Base-by-base conservation (phyloP, 1,284 basidiomycete species). In the Volvariella surrecta region DNA sequence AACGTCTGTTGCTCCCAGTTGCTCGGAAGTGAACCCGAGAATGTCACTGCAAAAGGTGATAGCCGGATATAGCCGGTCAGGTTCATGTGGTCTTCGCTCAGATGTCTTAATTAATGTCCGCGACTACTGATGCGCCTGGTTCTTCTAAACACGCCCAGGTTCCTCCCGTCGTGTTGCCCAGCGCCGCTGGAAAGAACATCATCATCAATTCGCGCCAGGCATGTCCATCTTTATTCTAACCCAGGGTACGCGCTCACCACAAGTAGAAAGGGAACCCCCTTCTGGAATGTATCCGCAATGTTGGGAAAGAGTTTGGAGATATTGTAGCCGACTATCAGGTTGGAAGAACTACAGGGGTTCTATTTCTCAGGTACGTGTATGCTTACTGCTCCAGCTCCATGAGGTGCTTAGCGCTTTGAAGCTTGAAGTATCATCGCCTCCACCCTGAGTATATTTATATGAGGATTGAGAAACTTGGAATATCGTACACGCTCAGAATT, bases 391-490 rank as follows among this genome's bases (percentile, higher is more conserved):
- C 9, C 4, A 30, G 43, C 15, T 21, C 34, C 34, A 37, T 13
- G 40, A 18, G 31, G n/a, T n/a, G n/a, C n/a, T 37, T 32, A 32
- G 15, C 13, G n/a, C 15, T 45, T 19, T 28, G 15, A 47, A 98
- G 94, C 58, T 63, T 99, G 47, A 87, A 85, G 52, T 99, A 99
- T 54, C 94, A 99, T 56, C 86, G 94, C 19, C 73, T 99, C 13
- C 96, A 99, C 61, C 96, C 96, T 3, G 96, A 99, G 62, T 99
- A 99, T 59, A 85, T 99, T 47, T 88, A 93, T 58, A 75, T 76
- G 37, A 82, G 96, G 2, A 93, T 99, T 47, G 82, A 90, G 54
- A 86, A 84, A 53, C 77, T 99, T 13, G 83, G 82, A 2, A 75
- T 76, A 32, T 76, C 80, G 10, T 99, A 91, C 59, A 87, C 79